phyloP scores from a whole-genome alignment of 2,329 filamentous ascomycete genomes.

The Colletotrichum orbiculare region DNA sequence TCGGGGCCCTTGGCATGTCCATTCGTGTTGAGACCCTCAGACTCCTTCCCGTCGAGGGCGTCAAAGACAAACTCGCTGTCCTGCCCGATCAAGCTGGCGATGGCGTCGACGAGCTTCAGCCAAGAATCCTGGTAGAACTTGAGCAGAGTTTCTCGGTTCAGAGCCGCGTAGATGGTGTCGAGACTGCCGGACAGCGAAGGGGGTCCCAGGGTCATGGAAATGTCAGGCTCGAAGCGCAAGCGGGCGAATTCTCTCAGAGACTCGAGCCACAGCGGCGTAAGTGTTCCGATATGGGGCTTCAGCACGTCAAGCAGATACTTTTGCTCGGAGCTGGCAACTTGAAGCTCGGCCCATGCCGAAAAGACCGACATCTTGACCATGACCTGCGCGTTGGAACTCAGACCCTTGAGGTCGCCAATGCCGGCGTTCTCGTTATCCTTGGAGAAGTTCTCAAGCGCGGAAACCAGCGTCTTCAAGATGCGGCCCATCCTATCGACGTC shows the following conservation, averaged over 20 bases:
- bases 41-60: slow-evolving; percentile 87
- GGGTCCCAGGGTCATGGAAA: slow-evolving; percentile 88
- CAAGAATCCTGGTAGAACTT: slow-evolving; percentile 98
- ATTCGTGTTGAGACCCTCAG: slow-evolving; percentile 58
- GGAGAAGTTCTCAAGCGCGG: slow-evolving; percentile 91
- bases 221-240: slow-evolving; percentile 94
- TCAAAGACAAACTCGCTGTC: slow-evolving; percentile 98
- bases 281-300: slow-evolving; percentile 86
- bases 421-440: slow-evolving; percentile 82
- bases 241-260: slow-evolving; percentile 94
- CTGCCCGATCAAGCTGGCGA: slow-evolving; percentile 95
- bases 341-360: slow-evolving; percentile 95
- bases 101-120: slow-evolving; percentile 96
- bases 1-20: slow-evolving; percentile 73
- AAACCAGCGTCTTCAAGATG: slow-evolving; percentile 92
- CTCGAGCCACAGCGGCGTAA: slow-evolving; percentile 94
- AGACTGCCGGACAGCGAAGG: slow-evolving; percentile 85
- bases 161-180: slow-evolving; percentile 92
- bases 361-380: slow-evolving; percentile 99
- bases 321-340: slow-evolving; percentile 94
- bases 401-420: slow-evolving; percentile 91
- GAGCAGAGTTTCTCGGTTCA: slow-evolving; percentile 93
- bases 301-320: slow-evolving; percentile 89
- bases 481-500: slow-evolving; percentile 99
- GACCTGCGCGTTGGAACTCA: slow-evolving; percentile 95